Base-by-base conservation (phyloP, 345 rosid genomes). In the Arabidopsis arenosa region DNA sequence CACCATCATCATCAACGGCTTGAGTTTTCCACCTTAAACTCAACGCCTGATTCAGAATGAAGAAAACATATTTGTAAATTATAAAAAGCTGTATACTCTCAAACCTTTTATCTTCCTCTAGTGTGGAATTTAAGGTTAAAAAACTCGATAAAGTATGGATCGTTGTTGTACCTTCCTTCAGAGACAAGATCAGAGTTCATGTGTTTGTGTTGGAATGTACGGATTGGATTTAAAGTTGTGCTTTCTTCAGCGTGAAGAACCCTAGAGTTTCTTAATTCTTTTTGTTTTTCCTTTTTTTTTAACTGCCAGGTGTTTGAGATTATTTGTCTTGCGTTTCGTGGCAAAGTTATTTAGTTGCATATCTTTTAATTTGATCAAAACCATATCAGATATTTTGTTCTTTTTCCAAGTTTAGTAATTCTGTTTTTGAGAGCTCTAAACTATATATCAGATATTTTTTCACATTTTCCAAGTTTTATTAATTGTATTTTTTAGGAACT, bases 201-300 rank as follows among this genome's bases (percentile, higher is more conserved):
- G 33, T 51, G 68, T 51, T 47, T 48, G 33, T 36, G 15, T 64
- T 9, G 9, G 13, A 33, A 63, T 15, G 26, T 64, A 64, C 45
- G 28, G 71, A 55, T 45, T 45, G n/a, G 14, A 9, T 41, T 35
- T 32, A 8, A 30, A 33, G 6, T 35, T 7, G 2, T 2, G 6
- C 4, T 54, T 74, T 21, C 71, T 74, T 63, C 23, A 44, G 45
- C 45, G 17, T 41, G 64, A 74, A 55, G 77, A 74, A 44, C 57
- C 63, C 71, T 68, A 54, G n/a, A 51, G 18, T n/a, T 43, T 70
- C 5, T 68, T 28, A 41, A 5, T 68, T 30, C 26, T 30, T 63
- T 70, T 43, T 43, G 6, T 43, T 12, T 45, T 45, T 18, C 9
- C 7, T 45, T 45, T 5, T n/a, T 45, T 5, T n/a, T n/a, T 45